Evolutionary conservation across 2,329 filamentous ascomycete species (phyloP).

Genomic region (Phaeoacremonium minimum): DNA sequence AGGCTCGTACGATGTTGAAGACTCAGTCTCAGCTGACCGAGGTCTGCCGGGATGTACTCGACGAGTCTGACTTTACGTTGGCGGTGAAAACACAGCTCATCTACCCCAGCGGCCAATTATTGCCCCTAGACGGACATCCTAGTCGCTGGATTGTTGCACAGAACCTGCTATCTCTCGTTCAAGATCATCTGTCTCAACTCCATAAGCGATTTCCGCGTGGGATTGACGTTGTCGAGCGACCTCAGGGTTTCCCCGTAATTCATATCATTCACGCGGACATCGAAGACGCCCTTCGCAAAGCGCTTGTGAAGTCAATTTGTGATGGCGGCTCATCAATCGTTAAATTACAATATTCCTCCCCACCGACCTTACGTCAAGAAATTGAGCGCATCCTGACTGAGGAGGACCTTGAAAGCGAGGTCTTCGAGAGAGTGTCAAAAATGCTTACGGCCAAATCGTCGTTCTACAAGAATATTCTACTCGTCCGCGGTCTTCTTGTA

Average conservation of each 20-base stretch:
- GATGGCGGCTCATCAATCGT: constrained; percentile 23
- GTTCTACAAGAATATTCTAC: constrained; percentile 34
- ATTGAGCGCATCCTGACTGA: constrained; percentile 17
- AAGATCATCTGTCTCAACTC: constrained; percentile 30
- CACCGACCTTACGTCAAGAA: background rate
- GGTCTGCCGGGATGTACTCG: constrained; percentile 55
- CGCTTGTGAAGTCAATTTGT: constrained; percentile 35
- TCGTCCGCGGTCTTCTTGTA: constrained; percentile 60
- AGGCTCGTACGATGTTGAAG: constrained; percentile 42
- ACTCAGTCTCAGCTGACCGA: constrained; percentile 45
- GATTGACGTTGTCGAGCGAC: constrained; percentile 41
- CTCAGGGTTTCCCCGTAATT: constrained; percentile 45
- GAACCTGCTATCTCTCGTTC: constrained; percentile 32
- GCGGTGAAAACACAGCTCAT: constrained; percentile 51
- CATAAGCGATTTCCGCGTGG: constrained; percentile 26
- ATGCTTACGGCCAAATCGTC: constrained; percentile 25
- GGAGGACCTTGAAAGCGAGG: constrained; percentile 12
- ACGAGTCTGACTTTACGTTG: constrained; percentile 58
- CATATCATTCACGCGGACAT: constrained; percentile 48
- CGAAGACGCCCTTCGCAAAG: constrained; percentile 35
- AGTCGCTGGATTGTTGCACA: constrained; percentile 45
- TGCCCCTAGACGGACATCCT: constrained; percentile 46
- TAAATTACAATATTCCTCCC: constrained; percentile 16
- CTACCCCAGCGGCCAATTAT: constrained; percentile 47
- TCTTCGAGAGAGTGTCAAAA: constrained; percentile 15